Evolutionary conservation across 129 eudicot genomes (phyloP).

Genomic region (Glebionis coronaria): DNA sequence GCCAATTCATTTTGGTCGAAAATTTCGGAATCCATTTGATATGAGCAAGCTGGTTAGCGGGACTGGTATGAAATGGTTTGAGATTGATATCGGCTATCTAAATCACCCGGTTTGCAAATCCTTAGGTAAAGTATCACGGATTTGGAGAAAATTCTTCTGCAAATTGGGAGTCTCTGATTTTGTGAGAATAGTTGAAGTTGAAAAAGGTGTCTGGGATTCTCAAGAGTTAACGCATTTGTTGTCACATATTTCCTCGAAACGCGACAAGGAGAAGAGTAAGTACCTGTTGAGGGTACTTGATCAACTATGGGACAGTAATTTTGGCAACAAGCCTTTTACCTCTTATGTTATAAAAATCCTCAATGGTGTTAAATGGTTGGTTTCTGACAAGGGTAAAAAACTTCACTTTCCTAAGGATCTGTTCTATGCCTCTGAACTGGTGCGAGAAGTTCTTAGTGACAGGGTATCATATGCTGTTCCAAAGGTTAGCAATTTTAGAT

Average conservation of each 20-base stretch:
- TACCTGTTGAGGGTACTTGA: conserved; percentile 63
- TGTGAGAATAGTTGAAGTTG: conserved; percentile 41
- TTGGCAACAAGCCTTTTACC: conserved; percentile 40
- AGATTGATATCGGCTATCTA: no score
- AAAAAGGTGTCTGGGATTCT: conserved; percentile 44
- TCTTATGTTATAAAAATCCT: conserved; percentile 46
- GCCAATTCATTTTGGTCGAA: no score
- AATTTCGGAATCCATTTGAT: conserved; percentile 48
- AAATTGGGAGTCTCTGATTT: conserved; percentile 68
- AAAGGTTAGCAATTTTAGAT: conserved; percentile 45
- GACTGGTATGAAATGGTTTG: no score
- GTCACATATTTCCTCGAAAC: conserved; percentile 35
- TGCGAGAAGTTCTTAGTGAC: conserved; percentile 55
- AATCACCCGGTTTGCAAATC: no score
- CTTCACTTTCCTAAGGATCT: conserved; percentile 62
- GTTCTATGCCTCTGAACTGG: conserved; percentile 56
- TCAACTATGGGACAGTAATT: conserved; percentile 58
- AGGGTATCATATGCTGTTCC: conserved; percentile 61
- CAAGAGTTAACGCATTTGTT: conserved; percentile 43
- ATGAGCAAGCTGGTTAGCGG: conserved; percentile 30
- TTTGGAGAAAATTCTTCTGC: no score
- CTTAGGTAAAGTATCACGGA: no score
- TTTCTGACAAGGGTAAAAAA: conserved; percentile 48
- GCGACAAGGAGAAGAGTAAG: conserved; percentile 42
- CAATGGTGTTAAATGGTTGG: conserved; percentile 46